Evolutionary conservation across 108 stramenopile genomes (phyloP).

Genomic region (Nitzschia palea): DNA sequence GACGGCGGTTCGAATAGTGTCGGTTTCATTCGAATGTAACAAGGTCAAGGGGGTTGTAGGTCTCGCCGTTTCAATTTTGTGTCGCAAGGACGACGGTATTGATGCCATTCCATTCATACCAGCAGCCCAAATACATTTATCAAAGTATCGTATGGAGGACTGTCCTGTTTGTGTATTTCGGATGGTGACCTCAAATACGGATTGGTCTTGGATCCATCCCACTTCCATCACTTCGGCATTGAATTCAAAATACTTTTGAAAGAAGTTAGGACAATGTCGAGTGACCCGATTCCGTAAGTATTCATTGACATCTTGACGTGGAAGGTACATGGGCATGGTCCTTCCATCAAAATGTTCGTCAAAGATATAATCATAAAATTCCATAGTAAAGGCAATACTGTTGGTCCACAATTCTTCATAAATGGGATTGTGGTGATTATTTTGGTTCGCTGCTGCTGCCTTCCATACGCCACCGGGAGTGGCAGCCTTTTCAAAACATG

Average conservation of each 20-base stretch:
- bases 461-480: constrained; percentile 50
- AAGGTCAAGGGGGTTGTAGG: not conserved
- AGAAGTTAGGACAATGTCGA: constrained; percentile 40
- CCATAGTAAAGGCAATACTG: constrained; percentile 40
- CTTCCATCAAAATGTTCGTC: constrained; percentile 50
- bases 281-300: constrained; percentile 55
- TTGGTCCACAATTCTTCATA: constrained; percentile 64
- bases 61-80: no score
- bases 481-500: constrained; percentile 36
- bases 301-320: constrained; percentile 42
- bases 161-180: constrained; percentile 13
- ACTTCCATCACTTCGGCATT: constrained; percentile 43
- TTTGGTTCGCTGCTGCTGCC: constrained; percentile 1
- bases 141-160: constrained; percentile 27
- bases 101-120: constrained; percentile 44
- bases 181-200: constrained; percentile 28
- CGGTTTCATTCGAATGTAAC: constrained; percentile 46
- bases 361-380: constrained; percentile 66
- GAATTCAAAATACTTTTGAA: constrained; percentile 50
- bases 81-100: constrained; percentile 28
- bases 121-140: constrained; percentile 69
- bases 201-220: no score
- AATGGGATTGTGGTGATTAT: constrained; percentile 24
- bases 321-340: constrained; percentile 42
- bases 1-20: constrained; percentile 17